A percentile compares a stretch with the other conserved stretches of the same genome.
Conservation (phyloP, 2,329 filamentous ascomycete species). For the Colletotrichum kahawae region DNA sequence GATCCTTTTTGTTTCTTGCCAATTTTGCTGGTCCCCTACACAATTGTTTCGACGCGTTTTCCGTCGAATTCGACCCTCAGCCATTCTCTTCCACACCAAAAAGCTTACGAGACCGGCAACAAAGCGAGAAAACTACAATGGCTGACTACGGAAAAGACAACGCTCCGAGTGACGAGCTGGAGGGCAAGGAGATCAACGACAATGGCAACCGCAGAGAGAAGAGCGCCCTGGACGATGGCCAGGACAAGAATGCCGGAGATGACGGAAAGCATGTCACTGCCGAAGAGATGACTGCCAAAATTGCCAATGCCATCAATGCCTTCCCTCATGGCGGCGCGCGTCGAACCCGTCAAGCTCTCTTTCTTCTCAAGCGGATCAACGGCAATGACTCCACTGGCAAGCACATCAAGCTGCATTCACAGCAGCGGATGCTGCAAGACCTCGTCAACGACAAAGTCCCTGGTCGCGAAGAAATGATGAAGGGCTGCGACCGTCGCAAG, state of each 20-base stretch:
- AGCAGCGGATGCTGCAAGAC: not conserved
- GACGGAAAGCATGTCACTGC: not conserved
- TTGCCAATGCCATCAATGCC: not conserved
- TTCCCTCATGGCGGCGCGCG: not conserved
- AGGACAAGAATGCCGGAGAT: not conserved
- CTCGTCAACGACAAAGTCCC: not conserved
- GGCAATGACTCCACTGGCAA: not conserved
- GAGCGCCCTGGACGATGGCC: not conserved
- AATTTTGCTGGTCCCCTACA: not conserved
- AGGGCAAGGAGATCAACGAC: not conserved
- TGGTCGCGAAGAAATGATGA: not conserved
- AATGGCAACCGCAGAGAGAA: not conserved
- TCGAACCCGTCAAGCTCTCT: not conserved
- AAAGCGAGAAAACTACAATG: not conserved
- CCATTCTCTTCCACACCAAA: not conserved
- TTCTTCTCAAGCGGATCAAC: not conserved
- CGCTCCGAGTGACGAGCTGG: not conserved
- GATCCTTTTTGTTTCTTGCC: not conserved
- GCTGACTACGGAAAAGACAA: not conserved
- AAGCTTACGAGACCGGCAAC: not conserved
- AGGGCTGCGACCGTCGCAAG: not conserved
- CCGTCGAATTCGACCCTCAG: not conserved
- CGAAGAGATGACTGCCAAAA: not conserved
- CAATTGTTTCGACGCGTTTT: not conserved
- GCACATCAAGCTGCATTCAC: not conserved